Evolutionary conservation across 2,329 filamentous ascomycete genomes (phyloP), one percentile per base, ranked within the genome.

Genomic region (Alternaria metachromatica): DNA sequence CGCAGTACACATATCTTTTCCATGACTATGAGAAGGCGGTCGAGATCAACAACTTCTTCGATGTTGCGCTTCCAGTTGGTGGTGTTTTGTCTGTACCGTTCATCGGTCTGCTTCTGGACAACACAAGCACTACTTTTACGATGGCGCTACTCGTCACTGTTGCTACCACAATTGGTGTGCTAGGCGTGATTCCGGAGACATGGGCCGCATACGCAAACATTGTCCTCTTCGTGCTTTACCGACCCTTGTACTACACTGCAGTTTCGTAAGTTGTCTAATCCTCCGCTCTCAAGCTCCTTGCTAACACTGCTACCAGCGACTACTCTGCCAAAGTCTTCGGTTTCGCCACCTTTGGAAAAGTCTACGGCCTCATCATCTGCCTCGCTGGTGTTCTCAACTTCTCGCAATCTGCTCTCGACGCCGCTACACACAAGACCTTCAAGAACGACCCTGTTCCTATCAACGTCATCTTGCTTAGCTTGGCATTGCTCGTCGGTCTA

Each of bases 261-360:
- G 92, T 97, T 62, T 95, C 91, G 62, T 85, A 81, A 81, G 84
- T 72, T 13, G 21, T 44, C 7, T 25, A 5, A 3, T 8, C 41
- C 6, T 20, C 23, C 11, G 12, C 23, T 30, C 33, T 41, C 15
- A 41, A 41, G 8, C 45, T 6, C 20, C 15, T 23, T 49, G 48
- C 66, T 68, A 67, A 64, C 41, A 9, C 15, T 9, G 3, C 3
- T 13, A 9, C 21, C 55, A 86, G 86, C 25, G 94, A 97, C 81
- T 97, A 96, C 79, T 88, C 89, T 20, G 93, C 93, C 64, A 97
- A 97, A 81, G 93, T 97, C 37, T 97, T 97, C 77, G 94, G 94
- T 15, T 97, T 97, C 81, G 79, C 89, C 64, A 97, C 93, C 0
- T 97, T 97, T 71, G 94, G 94, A 49, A 97, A 92, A 61, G 93